These are phyloP conservation scores for Chaetomiaceae sp. DNA, from an alignment of 2,329 filamentous ascomycete genomes.

Conservation along the genomic window DNA sequence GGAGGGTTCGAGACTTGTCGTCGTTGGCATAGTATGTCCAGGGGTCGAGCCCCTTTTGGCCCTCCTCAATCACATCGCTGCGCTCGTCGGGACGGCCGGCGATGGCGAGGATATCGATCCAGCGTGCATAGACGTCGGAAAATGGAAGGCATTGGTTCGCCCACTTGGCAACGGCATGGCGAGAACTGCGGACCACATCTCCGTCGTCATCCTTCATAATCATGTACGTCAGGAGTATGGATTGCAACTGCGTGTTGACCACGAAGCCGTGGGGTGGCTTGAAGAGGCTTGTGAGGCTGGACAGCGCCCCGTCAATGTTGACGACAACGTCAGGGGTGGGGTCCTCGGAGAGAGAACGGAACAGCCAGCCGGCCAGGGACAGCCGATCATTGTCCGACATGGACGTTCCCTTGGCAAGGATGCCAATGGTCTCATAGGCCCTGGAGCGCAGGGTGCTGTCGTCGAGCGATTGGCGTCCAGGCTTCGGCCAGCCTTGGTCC, in stretches of 20 bases:
- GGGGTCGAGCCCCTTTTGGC: constrained; percentile 76
- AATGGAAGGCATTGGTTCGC: constrained; percentile 84
- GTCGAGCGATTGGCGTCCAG: constrained; percentile 43
- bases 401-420: constrained; percentile 63
- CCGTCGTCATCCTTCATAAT: constrained; percentile 42
- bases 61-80: constrained; percentile 84
- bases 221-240: constrained; percentile 66
- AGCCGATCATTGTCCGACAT: constrained; percentile 51
- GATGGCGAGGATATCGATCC: constrained; percentile 82
- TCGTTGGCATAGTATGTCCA: constrained; percentile 48
- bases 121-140: constrained; percentile 71
- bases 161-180: constrained; percentile 81
- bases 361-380: constrained; percentile 66
- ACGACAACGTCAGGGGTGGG: constrained; percentile 70
- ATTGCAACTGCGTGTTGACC: constrained; percentile 37
- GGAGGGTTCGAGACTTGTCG: constrained; percentile 37
- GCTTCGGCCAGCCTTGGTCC: constrained; percentile 76
- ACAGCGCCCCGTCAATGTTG: constrained; percentile 84
- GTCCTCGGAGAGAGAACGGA: constrained; percentile 77
- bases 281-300: constrained; percentile 58
- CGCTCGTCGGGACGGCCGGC: constrained; percentile 62
- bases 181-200: constrained; percentile 63
- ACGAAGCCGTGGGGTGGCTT: constrained; percentile 26
- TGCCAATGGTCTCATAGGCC: constrained; percentile 86
- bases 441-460: constrained; percentile 66